Conservation (phyloP, 164 flowering plant species). For the Chimonanthus salicifolius region DNA sequence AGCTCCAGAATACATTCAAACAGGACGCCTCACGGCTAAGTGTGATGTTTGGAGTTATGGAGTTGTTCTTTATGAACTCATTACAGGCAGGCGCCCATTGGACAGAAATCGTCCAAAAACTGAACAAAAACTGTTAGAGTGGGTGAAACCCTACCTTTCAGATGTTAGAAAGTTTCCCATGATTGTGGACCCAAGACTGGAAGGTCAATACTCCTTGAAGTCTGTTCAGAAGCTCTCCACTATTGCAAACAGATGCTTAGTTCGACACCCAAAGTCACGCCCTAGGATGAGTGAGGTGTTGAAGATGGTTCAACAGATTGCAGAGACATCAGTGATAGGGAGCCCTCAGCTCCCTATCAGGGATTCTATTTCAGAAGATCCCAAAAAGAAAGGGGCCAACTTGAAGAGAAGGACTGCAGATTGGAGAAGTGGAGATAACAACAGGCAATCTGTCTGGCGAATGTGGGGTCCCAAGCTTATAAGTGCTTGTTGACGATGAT, state of each 20-base stretch:
- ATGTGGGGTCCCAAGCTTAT: slow-evolving; percentile 20
- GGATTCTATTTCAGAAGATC: slow-evolving; percentile 7
- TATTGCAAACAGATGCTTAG: slow-evolving; percentile 70
- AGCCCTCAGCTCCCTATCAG: slow-evolving; percentile 29
- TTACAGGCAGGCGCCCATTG: slow-evolving; percentile 76
- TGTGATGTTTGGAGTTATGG: slow-evolving; percentile 94
- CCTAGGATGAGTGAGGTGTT: slow-evolving; percentile 85
- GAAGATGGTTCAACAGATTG: slow-evolving; percentile 51
- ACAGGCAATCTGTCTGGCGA: slow-evolving; percentile 15
- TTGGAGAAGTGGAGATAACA: slow-evolving; percentile 10
- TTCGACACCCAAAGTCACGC: slow-evolving; percentile 45
- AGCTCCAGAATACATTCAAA: slow-evolving; percentile 87
- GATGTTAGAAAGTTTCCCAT: slow-evolving; percentile 50
- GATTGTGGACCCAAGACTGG: slow-evolving; percentile 74
- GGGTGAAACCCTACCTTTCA: slow-evolving; percentile 69
- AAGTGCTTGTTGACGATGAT: slow-evolving; percentile 13
- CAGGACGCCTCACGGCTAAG: slow-evolving; percentile 76
- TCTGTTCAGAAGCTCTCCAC: slow-evolving; percentile 64
- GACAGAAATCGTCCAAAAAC: slow-evolving; percentile 70
- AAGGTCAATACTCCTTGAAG: slow-evolving; percentile 45
- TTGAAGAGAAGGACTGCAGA: slow-evolving; percentile 24
- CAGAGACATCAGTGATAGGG: slow-evolving; percentile 29
- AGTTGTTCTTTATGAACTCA: slow-evolving; percentile 80
- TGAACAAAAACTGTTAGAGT: slow-evolving; percentile 80
- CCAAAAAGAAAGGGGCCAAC: slow-evolving; percentile 14